Evolutionary conservation across 495 filamentous ascomycete genomes (phyloP), one percentile per base, ranked within the genome.

Genomic region (Podospora comata): DNA sequence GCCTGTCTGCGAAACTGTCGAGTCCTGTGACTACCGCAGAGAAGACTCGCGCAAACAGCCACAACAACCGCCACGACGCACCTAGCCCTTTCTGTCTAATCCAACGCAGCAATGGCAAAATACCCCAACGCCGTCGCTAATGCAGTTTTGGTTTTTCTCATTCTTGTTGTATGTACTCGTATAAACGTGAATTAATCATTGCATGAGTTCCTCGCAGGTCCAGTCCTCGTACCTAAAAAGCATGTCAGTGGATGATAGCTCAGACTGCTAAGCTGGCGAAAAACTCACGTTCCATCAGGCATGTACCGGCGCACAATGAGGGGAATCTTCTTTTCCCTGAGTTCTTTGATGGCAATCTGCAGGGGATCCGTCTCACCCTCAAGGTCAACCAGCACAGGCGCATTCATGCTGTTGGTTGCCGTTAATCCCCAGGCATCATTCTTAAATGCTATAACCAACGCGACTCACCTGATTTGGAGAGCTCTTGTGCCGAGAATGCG

Each of bases 341-440:
- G 83, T 80, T 99, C 95, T 80, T 98, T 98, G 78, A 97, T 89
- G 16, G 95, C 96, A 75, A 99, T 98, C 79, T 97, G 92, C 62
- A 98, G 84, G 34, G 95, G 96, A 82, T 99, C 95, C 65, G 96
- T 98, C 84, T 97, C 94, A 72, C 96, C 96, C 79, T 97, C 96
- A 20, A 97, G 85, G 74, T 98, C 95, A 48, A 98, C 95, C 28
- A 99, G 86, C 23, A 98, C 95, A 7, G 95, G 96, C 55, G 95
- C 96, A 79, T 98, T 98, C 90, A 97, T 96, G 80, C 95, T 96
- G 71, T 67, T 9, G 1, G 9, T 76, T 44, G 44, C 30, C 26
- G 18, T 30, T 64, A 58, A n/a, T 58, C 23, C 6, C 39, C 39
- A 48, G 39, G 1, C 39, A 48, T 13, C 39, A 48, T 48, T 48